phyloP scores from a whole-genome alignment of 164 flowering plant genomes.

The Umbellularia californica region DNA sequence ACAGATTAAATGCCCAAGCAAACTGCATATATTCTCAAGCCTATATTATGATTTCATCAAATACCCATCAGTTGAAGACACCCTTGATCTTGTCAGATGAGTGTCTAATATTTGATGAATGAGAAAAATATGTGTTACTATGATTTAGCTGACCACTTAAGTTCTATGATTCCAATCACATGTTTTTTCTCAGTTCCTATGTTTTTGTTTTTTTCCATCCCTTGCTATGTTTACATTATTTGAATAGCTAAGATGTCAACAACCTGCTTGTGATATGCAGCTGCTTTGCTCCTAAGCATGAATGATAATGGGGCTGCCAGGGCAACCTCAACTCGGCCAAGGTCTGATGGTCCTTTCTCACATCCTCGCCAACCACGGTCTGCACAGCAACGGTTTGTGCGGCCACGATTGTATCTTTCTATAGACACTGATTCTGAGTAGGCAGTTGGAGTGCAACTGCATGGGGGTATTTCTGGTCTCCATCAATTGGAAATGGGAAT shows the following conservation, averaged over 20 bases:
- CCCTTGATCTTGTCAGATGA: not conserved
- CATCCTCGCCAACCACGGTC: constrained; percentile 84
- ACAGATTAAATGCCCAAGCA: not conserved
- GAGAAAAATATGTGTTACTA: not conserved
- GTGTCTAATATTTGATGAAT: not conserved
- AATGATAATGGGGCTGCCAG: constrained; percentile 24
- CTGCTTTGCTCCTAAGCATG: constrained; percentile 70
- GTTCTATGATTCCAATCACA: too few species aligned
- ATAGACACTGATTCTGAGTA: constrained; percentile 82
- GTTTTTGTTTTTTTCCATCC: too few species aligned
- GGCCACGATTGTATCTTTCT: constrained; percentile 63
- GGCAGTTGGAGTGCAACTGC: constrained; percentile 6
- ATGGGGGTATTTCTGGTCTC: not conserved
- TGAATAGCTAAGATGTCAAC: not conserved
- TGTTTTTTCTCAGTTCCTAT: too few species aligned
- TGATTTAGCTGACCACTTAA: not conserved
- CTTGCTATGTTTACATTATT: too few species aligned
- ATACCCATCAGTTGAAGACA: not conserved
- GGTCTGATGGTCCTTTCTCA: constrained; percentile 64
- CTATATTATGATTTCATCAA: too few species aligned
- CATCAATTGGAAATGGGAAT: not conserved
- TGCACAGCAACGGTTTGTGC: constrained; percentile 68
- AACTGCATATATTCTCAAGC: not conserved
- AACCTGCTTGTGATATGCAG: constrained; percentile 32
- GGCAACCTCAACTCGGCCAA: constrained; percentile 34